Percentiles rank a stretch among this genome's conserved stretches.
These are phyloP conservation scores for Ceratocystis harringtonii DNA, from an alignment of 2,329 filamentous ascomycete genomes.

Conservation along the genomic window DNA sequence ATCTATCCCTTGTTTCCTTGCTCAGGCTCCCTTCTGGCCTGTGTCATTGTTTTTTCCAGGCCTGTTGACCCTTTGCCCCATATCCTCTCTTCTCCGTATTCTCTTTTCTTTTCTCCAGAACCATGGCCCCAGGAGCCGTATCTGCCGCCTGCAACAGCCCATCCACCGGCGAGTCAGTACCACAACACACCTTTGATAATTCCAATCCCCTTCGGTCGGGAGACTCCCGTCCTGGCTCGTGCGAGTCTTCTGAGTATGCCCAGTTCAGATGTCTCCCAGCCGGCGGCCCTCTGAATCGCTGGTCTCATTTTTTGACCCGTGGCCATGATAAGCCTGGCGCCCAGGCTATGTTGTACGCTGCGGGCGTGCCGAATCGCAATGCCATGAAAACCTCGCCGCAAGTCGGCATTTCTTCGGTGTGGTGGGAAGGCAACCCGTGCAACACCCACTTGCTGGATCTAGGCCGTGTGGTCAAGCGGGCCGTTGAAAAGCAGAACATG, in stretches of 20 bases:
- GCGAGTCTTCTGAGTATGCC: conserved; percentile 31
- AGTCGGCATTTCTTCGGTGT: conserved; percentile 79
- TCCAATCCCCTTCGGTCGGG: conserved; percentile 1
- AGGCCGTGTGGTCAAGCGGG: conserved; percentile 72
- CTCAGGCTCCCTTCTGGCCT: conserved; percentile 6
- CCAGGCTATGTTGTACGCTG: conserved; percentile 92
- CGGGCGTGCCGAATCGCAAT: conserved; percentile 67
- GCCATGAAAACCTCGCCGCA: conserved; percentile 85
- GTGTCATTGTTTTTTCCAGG: not conserved
- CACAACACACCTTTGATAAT: not conserved
- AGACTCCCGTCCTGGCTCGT: not conserved
- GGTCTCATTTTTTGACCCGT: conserved; percentile 67
- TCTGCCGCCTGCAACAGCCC: conserved; percentile 1
- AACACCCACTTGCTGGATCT: conserved; percentile 48
- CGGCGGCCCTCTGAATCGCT: conserved; percentile 57
- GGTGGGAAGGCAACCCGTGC: conserved; percentile 97
- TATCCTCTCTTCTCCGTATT: not conserved
- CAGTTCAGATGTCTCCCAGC: conserved; percentile 38
- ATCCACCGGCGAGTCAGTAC: not conserved
- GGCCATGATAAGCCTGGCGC: conserved; percentile 85
- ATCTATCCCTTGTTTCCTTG: not conserved
- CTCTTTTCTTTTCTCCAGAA: not conserved
- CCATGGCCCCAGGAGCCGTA: conserved; percentile 1
- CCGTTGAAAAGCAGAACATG: conserved; percentile 70
- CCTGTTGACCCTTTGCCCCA: conserved; percentile 1